Evolutionary conservation across 108 stramenopile species (phyloP), one percentile per base, ranked within the genome.

Genomic region (Parietichytrium sp.): DNA sequence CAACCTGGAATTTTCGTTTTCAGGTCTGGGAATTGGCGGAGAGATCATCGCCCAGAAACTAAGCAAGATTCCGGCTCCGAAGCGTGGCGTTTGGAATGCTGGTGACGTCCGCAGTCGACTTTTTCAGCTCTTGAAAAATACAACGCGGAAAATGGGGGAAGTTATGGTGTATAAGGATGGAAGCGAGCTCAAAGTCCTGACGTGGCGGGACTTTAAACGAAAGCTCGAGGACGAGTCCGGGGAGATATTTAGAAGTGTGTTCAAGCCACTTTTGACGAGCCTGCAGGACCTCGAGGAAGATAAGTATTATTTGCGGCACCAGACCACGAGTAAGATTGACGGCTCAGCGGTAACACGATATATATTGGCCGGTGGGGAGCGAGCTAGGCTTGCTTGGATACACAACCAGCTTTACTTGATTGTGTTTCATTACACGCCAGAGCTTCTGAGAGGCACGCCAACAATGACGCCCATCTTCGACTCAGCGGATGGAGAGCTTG

Each of bases 151-250:
- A 33, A 72, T 72, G 29, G 61, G 61, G 16, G 29, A 72, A 42
- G 61, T 42, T 42, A 72, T 72, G 61, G 61, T 72, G 10, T 12
- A 38, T 12, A 33, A 72, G 61, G 42, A 36, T 7, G 61, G 61
- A 8, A 33, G 36, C 3, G 61, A 72, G 3, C 23, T 10, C 33
- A 72, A 72, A 23, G 61, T 72, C 10, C 20, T 45, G 8, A 33
- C 38, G 23, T 72, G 45, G 38, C 10, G 36, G 10, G 61, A 72
- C 61, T 72, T 72, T 38, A 10, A 18, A 25, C 38, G 45, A 6
- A 20, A 10, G 20, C 45, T 33, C 38, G 61, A 36, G 12, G 33
- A 72, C 20, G 49, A 50, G 45, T 45, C 29, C 29, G 45, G 20
- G 20, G 49, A 50, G n/a, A 50, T 18, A n/a, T 50, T 50, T 50